A percentile compares a stretch with the other conserved stretches of the same genome.
Evolutionary conservation across 352 stramenopile genomes (phyloP).

Genomic region (Globisporangium iwayamae): DNA sequence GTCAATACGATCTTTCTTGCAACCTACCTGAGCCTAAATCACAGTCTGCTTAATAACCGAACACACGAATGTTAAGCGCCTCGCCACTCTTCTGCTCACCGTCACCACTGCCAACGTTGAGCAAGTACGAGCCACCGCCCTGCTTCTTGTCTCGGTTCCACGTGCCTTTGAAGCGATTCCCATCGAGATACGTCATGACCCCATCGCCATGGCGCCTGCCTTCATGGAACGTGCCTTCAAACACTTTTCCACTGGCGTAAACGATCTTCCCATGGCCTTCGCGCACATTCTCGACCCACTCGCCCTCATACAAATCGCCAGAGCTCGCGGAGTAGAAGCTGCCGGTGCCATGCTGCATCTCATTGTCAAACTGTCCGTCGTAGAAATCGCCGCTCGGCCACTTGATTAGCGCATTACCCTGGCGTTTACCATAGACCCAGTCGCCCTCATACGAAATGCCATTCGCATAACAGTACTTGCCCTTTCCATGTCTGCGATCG

Average conservation of each 20-base stretch:
- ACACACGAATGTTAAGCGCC: constrained; percentile 32
- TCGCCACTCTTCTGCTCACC: constrained; percentile 7
- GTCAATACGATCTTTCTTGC: background rate
- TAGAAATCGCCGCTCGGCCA: constrained; percentile 89
- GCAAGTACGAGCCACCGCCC: constrained; percentile 68
- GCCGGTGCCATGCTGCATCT: constrained; percentile 79
- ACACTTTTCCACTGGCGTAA: constrained; percentile 79
- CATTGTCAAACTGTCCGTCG: constrained; percentile 67
- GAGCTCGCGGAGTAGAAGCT: constrained; percentile 52
- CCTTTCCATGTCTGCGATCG: constrained; percentile 58
- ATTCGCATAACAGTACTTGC: constrained; percentile 60
- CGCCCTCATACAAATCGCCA: constrained; percentile 65
- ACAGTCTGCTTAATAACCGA: constrained; percentile 29
- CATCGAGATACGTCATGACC: constrained; percentile 76
- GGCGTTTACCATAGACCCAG: constrained; percentile 56
- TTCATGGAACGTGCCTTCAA: constrained; percentile 81
- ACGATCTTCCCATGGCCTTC: constrained; percentile 68
- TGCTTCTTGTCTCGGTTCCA: constrained; percentile 89
- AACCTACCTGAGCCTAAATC: too few relatives aligned
- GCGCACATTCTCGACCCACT: constrained; percentile 83
- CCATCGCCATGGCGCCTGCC: constrained; percentile 73
- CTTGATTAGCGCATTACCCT: constrained; percentile 74
- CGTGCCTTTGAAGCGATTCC: constrained; percentile 79
- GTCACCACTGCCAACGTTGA: constrained; percentile 27
- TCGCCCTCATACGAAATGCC: constrained; percentile 62